Evolutionary conservation across 2,329 filamentous ascomycete genomes (phyloP), one percentile per base, ranked within the genome.

Genomic region (Talaromyces sp.): DNA sequence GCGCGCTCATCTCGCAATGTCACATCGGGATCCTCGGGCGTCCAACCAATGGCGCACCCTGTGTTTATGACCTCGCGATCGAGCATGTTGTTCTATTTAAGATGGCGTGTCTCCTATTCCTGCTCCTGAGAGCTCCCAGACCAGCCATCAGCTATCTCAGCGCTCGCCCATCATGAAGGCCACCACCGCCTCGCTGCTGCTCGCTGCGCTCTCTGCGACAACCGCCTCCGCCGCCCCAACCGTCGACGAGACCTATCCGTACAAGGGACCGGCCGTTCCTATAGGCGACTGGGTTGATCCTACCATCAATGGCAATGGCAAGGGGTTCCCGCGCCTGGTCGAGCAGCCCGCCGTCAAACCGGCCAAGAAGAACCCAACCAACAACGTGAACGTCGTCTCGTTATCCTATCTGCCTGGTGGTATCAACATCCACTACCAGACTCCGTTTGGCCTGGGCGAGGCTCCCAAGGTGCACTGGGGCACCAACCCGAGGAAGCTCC

Each of bases 371-470:
- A 76, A 79, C 53, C 77, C 80, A 7, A 78, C 71, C 46, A 83
- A 83, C 72, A 83, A 83, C 57, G 67, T 83, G 67, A 83, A 83
- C 63, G 80, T 83, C 41, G 80, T 83, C 59, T 76, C 76, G 4
- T 63, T 81, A 60, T 73, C 80, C 0, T 83, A 81, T 61, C 62
- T 81, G 2, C 79, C 79, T 0, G 67, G 72, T 55, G 81, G 80
- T 35, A 78, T 83, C 66, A 81, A 80, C 65, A 75, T 83, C 59
- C 80, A 83, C 68, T 83, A 76, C 66, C 81, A 83, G 69, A 83
- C 81, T 0, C 79, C 81, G 0, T 83, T 82, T 63, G 80, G 81
- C 7, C 68, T 83, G n/a, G 78, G 76, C 14, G 67, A 65, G n/a
- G 63, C 69, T 4, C 80, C 81, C 0, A 68, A 72, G 0, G 71